Base-by-base conservation (phyloP, 2,329 filamentous ascomycete species). In the Botrytis galanthina region DNA sequence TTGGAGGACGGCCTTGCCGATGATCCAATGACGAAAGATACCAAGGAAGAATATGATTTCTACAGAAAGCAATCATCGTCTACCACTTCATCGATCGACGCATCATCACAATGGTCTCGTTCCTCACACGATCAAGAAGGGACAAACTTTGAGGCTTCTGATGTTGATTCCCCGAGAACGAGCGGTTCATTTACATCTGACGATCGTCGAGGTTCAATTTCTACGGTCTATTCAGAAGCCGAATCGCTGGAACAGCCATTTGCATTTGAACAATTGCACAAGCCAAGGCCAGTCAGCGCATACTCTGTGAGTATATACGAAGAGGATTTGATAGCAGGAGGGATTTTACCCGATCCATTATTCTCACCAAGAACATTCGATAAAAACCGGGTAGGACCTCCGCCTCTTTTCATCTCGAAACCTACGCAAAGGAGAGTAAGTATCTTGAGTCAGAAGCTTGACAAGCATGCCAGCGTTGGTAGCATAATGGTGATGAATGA, bases 231-330 rank as follows among this genome's bases (percentile, higher is more conserved):
- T 26, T 69, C 54, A 18, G 54, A 69, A 32, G 63, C 35, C 16
- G 54, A 60, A 20, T 69, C 35, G 6, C 35, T 60, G 3, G 39
- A 69, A 8, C 46, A 60, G 39, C 37, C 48, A 32, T 57, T 57
- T 20, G 37, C 26, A 32, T 26, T 44, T n/a, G 51, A 69, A 42
- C 48, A 20, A 61, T 48, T 63, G 32, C 46, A 22, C 39, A 39
- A 42, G 4, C 54, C 35, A 35, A 69, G 63, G 39, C 71, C 77
- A 4, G 75, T 73, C n/a, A 77, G 73, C 69, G 46, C 74, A 18
- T 80, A 76, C 72, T 75, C 75, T 1, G 71, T 68, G 26, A 76
- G 72, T 39, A 68, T 70, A 29, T 74, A 75, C 29, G 74, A 76
- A 2, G 74, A 74, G 37, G 71, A 73, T 39, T 29, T 61, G 51